A percentile compares a stretch with the other conserved stretches of the same genome.
Conservation (phyloP, 306 rosid genomes). For the Prunus davidiana region DNA sequence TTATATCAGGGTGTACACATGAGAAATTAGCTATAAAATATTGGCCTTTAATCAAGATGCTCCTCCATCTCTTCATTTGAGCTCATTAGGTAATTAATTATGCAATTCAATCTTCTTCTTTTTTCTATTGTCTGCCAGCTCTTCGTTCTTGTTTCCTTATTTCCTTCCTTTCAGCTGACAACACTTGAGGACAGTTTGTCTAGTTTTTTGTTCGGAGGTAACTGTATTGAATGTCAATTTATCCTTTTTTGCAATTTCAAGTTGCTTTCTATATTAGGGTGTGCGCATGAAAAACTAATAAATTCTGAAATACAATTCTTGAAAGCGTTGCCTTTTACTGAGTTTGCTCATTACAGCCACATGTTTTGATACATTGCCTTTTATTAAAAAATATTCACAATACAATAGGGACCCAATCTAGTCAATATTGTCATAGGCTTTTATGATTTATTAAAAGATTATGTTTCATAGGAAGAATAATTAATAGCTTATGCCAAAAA, state of each 20-base stretch:
- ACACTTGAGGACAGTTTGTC: constrained; percentile 53
- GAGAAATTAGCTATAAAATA: constrained; percentile 19
- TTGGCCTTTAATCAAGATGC: constrained; percentile 48
- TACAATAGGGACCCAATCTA: neutral
- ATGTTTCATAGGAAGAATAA: neutral
- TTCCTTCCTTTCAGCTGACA: constrained; percentile 51
- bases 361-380: neutral
- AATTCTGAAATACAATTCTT: constrained; percentile 54
- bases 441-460: neutral
- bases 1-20: constrained; percentile 10
- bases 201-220: constrained; percentile 63
- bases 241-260: constrained; percentile 53
- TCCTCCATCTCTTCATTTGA: constrained; percentile 38
- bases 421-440: neutral
- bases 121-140: constrained; percentile 47
- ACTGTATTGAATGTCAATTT: constrained; percentile 47
- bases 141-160: constrained; percentile 33
- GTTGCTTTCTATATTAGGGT: constrained; percentile 33
- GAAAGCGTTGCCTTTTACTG: constrained; percentile 18
- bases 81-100: constrained; percentile 56
- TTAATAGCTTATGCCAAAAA: neutral
- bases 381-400: neutral
- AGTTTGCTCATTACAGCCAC: neutral
- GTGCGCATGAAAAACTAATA: constrained; percentile 55
- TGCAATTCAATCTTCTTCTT: constrained; percentile 44